Percentiles rank a stretch among this genome's conserved stretches.
phyloP scores from a whole-genome alignment of 805 yeast genomes.

The Pichia cephalocereana region DNA sequence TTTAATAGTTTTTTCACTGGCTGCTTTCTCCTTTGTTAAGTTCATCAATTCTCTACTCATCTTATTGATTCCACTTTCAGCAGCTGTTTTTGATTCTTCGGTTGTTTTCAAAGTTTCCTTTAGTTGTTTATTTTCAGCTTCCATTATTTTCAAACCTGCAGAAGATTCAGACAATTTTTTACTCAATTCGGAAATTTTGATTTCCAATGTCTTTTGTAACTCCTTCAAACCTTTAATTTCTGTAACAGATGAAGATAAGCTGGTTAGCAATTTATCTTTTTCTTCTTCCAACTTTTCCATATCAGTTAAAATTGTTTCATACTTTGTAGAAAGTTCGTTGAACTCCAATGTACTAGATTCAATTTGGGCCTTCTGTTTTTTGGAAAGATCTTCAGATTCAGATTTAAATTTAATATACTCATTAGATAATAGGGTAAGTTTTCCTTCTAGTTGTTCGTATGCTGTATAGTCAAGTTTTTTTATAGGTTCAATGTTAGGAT shows the following conservation, averaged over 20 bases:
- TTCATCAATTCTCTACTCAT: constrained; percentile 78
- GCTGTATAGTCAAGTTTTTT: constrained; percentile 55
- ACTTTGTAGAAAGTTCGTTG: constrained; percentile 26
- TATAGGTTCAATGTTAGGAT: constrained; percentile 66
- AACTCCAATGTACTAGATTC: constrained; percentile 17
- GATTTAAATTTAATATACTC: constrained; percentile 14
- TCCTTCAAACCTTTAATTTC: constrained; percentile 20
- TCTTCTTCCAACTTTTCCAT: constrained; percentile 26
- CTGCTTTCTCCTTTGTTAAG: constrained; percentile 50
- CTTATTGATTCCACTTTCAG: constrained; percentile 83
- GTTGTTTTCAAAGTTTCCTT: constrained; percentile 22
- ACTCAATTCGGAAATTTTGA: constrained; percentile 18
- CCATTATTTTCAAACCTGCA: constrained; percentile 14
- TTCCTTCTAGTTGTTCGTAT: constrained; percentile 37
- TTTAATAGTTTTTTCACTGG: constrained; percentile 35
- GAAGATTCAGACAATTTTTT: constrained; percentile 16
- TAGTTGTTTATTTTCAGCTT: constrained; percentile 18
- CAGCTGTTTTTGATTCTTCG: constrained; percentile 33
- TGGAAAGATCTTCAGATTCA: constrained; percentile 11
- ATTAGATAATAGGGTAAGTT: constrained; percentile 16
- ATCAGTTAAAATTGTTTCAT: constrained; percentile 17
- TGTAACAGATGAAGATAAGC: constrained; percentile 17
- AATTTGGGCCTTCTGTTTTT: constrained; percentile 17
- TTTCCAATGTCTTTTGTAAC: constrained; percentile 26
- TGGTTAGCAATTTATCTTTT: constrained; percentile 18